Evolutionary conservation across 1,284 basidiomycete genomes (phyloP), one percentile per base, ranked within the genome.

Genomic region (Schizophyllum commune): DNA sequence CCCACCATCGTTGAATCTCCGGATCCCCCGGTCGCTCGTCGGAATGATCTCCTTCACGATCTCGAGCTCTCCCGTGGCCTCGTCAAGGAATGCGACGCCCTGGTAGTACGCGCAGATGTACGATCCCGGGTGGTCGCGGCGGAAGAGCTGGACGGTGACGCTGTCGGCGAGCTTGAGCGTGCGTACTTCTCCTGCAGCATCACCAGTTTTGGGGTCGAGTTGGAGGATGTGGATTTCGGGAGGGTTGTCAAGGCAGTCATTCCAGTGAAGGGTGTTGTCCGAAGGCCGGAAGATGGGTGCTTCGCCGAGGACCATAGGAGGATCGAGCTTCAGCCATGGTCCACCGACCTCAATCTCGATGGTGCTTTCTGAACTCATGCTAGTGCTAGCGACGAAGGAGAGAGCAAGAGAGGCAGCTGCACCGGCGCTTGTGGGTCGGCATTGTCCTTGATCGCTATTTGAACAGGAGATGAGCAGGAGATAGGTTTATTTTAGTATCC

Each of bases 21-120:
- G 32, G 19, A 57, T 8, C 4, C 34, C 27, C 32, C 56, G 5
- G 27, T 57, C 21, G 22, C 34, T 34, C 27, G 27, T 34, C 27
- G 56, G 56, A 15, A 57, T 57, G 32, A 57, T 20, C 19, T 57
- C 56, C 56, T 57, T 34, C 2, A 57, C 15, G 11, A 57, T 20
- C 32, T 57, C 22, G n/a, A 57, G 56, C 56, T 22, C 56, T 2
- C 56, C 56, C 7, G 56, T 32, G n/a, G 19, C 56, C 32, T 57
- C 56, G 15, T 57, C 32, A 4, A 57, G 34, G 11, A 57, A 57
- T 2, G 22, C 56, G 11, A 57, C 56, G 13, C 56, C 56, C 32
- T 57, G 56, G 20, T 27, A 57, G 34, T 57, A 57, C 32, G 56
- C 56, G 32, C 56, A 57, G 17, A 57, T 34, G 56, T 57, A 57